These are phyloP conservation scores for Boletellus ananas DNA, from an alignment of 768 basidiomycete genomes.

Conservation along the genomic window DNA sequence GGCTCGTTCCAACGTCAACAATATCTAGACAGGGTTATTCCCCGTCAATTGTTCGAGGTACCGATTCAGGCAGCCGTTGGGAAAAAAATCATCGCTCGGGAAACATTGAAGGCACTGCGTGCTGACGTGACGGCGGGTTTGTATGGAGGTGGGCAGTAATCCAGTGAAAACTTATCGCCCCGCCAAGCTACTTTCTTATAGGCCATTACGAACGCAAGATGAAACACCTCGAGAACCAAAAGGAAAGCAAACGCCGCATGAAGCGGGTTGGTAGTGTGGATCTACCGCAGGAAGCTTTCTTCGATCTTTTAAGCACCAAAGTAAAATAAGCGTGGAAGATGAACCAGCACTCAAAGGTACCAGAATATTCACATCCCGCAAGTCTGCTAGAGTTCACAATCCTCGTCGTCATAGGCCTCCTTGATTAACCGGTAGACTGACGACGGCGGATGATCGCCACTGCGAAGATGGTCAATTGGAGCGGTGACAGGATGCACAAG, in stretches of 20 bases:
- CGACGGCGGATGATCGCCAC: slow-evolving; percentile 94
- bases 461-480: slow-evolving; percentile 30
- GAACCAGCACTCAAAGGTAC: not conserved
- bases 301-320: slow-evolving; percentile 74
- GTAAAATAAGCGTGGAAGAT: slow-evolving; percentile 19
- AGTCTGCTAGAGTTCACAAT: slow-evolving; percentile 57
- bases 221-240: slow-evolving; percentile 85
- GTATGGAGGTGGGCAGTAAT: slow-evolving; percentile 64
- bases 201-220: slow-evolving; percentile 93
- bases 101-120: slow-evolving; percentile 79
- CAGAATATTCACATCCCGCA: not conserved
- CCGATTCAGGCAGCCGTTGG: slow-evolving; percentile 94
- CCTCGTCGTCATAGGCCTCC: slow-evolving; percentile 94
- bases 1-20: not conserved
- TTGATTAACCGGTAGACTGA: slow-evolving; percentile 90
- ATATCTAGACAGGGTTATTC: slow-evolving; percentile 78
- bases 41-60: slow-evolving; percentile 89
- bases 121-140: slow-evolving; percentile 93
- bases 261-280: slow-evolving; percentile 86
- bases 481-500: slow-evolving; percentile 6
- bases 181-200: slow-evolving; percentile 16
- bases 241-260: slow-evolving; percentile 87
- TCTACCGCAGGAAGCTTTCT: slow-evolving; percentile 95
- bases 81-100: slow-evolving; percentile 81
- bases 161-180: not conserved